A percentile compares a stretch with the other conserved stretches of the same genome.
Conservation (phyloP, 768 basidiomycete species). For the Hygrocybe coccinea region DNA sequence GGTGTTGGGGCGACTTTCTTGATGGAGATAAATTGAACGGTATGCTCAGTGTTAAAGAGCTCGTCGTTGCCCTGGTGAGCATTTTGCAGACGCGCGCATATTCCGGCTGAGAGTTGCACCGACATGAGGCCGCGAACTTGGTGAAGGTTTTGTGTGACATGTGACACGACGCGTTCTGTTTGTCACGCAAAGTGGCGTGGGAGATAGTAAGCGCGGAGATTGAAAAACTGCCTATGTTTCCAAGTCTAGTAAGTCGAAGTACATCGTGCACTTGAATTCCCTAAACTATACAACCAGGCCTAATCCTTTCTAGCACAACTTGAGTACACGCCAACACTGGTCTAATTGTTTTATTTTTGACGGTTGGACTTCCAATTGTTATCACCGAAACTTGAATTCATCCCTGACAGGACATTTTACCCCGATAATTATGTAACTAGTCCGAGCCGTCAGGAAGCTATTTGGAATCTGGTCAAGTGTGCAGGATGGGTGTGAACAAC, state of each 20-base stretch:
- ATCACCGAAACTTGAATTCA: too few species aligned
- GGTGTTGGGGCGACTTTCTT: slow-evolving; percentile 58
- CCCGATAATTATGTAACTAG: neutral
- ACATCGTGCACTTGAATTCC: too few species aligned
- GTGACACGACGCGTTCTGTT: slow-evolving; percentile 10
- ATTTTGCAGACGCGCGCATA: slow-evolving; percentile 46
- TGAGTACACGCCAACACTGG: too few species aligned
- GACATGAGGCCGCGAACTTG: too few species aligned
- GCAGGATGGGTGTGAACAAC: too few species aligned
- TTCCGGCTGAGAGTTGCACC: slow-evolving; percentile 54
- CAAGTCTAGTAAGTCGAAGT: neutral
- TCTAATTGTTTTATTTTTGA: too few species aligned
- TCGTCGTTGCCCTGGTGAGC: slow-evolving; percentile 41
- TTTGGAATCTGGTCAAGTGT: neutral
- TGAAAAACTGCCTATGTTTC: neutral
- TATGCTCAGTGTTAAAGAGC: slow-evolving; percentile 43
- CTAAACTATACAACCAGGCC: neutral
- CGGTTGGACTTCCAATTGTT: too few species aligned
- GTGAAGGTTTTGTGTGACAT: slow-evolving; percentile 13
- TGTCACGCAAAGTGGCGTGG: slow-evolving; percentile 2
- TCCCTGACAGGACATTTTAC: too few species aligned
- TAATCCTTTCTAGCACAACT: too few species aligned
- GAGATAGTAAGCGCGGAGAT: neutral
- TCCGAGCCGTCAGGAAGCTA: neutral
- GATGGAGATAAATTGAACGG: slow-evolving; percentile 77